Evolutionary conservation across 805 yeast species (phyloP), one percentile per base, ranked within the genome.

Genomic region (Candida railenensis): DNA sequence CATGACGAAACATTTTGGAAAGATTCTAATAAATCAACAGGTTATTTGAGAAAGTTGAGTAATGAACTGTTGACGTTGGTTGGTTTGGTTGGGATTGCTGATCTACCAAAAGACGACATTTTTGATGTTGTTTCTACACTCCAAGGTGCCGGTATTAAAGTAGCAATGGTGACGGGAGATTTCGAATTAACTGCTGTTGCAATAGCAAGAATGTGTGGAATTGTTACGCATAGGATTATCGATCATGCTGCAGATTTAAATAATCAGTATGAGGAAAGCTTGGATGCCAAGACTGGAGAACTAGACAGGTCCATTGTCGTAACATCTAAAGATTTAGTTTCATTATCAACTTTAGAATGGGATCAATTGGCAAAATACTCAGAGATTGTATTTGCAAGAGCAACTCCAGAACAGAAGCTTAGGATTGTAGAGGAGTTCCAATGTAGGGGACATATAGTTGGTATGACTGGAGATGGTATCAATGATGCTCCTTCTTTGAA

Each of bases 161-260:
- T 67, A 14, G 63, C 65, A 4, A 73, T 74, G 77, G 69, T 73
- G 19, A 74, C 78, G n/a, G 83, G 83, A 48, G 84, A 79, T 56
- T 77, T 71, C 50, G 78, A 74, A 52, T 58, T 73, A 12, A 78
- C 82, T 22, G 83, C 78, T 1, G 63, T 73, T 32, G 69, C 80
- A 2, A 78, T 78, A 51, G 80, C 80, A 3, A 66, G 67, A 33
- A 70, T 71, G 46, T 61, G 71, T 56, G 74, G 74, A 14, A 71
- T 71, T 22, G 49, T 69, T 2, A 57, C 59, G 34, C 36, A 49
- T 3, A 61, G 58, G 34, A 56, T 47, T 2, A 51, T 60, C 20
- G 61, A 61, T 47, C 49, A 42, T 7, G 48, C 52, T 30, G 49
- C 49, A 2, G 55, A 54, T 32, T 50, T 66, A 40, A 52, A 56